These are phyloP conservation scores for Trichoderma koningiopsis DNA, from an alignment of 2,329 filamentous ascomycete species.

Conservation along the genomic window DNA sequence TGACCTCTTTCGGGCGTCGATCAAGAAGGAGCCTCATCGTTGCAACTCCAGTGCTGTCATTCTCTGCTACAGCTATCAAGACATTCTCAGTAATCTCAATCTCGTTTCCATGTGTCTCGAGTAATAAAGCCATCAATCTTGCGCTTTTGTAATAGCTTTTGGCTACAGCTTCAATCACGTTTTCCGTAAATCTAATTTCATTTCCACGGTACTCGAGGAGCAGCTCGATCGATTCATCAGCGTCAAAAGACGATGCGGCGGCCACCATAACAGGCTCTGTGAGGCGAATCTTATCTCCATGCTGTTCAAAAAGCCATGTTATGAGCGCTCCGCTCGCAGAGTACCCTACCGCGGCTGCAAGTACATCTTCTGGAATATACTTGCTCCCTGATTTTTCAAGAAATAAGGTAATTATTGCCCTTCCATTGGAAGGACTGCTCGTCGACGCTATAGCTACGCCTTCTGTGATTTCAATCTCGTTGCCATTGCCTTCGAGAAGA, in stretches of 20 bases:
- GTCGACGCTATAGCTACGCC: neutral
- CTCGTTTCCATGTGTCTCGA: neutral
- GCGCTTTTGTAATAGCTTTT: neutral
- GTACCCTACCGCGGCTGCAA: neutral
- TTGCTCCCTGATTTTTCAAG: neutral
- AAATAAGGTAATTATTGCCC: neutral
- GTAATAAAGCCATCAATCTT: neutral
- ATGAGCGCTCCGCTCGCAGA: neutral
- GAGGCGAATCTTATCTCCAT: neutral
- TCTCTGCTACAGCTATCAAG: neutral
- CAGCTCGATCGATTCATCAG: neutral
- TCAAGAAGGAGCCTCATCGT: neutral
- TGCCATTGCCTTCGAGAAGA: neutral
- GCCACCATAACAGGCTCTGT: neutral
- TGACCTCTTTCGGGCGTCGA: neutral
- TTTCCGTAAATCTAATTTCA: neutral
- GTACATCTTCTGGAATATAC: neutral
- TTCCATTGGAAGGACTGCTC: neutral
- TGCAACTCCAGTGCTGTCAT: neutral
- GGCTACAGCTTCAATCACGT: neutral
- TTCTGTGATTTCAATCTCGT: neutral
- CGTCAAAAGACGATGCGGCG: neutral
- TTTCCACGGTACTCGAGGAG: neutral
- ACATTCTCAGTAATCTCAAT: neutral
- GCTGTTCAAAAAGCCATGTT: neutral